Percentiles rank a stretch among this genome's conserved stretches.
These are phyloP conservation scores for Cenchrus americanus DNA, from an alignment of 176 grass and related monocot genomes.

Conservation along the genomic window DNA sequence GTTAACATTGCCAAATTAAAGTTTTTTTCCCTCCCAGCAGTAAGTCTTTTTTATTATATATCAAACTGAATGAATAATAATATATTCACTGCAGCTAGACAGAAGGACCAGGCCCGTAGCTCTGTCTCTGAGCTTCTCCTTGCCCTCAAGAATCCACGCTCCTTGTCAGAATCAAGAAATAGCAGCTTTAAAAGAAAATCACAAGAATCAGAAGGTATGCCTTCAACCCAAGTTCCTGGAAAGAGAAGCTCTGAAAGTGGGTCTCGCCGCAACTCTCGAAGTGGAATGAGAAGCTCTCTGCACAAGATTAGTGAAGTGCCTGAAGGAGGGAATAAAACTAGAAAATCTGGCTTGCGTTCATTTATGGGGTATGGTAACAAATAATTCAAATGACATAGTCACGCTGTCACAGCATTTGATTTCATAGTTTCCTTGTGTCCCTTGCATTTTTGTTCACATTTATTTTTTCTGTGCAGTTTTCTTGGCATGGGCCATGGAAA, in stretches of 20 bases:
- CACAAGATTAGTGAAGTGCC: slow-evolving; percentile 80
- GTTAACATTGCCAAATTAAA: background rate
- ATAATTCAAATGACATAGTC: background rate
- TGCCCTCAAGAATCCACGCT: slow-evolving; percentile 70
- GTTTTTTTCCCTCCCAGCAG: background rate
- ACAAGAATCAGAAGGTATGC: slow-evolving; percentile 41
- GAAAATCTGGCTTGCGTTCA: slow-evolving; percentile 71
- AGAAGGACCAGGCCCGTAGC: slow-evolving; percentile 81
- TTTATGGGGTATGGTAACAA: slow-evolving; percentile 74
- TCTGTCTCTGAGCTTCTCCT: slow-evolving; percentile 82
- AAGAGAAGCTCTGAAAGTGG: slow-evolving; percentile 69
- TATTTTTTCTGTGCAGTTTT: slow-evolving; percentile 43
- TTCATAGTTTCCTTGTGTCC: background rate
- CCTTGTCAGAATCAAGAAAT: slow-evolving; percentile 66
- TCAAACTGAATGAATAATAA: slow-evolving; percentile 8
- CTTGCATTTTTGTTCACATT: background rate
- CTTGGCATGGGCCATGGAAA: slow-evolving; percentile 60
- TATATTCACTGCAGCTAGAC: slow-evolving; percentile 55
- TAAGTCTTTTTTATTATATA: background rate
- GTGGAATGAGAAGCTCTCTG: slow-evolving; percentile 62
- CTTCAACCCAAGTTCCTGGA: slow-evolving; percentile 23
- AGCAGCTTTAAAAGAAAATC: slow-evolving; percentile 67
- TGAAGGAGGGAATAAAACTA: slow-evolving; percentile 60
- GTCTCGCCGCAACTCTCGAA: slow-evolving; percentile 46
- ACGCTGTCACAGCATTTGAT: background rate